A percentile compares a stretch with the other conserved stretches of the same genome.
phyloP scores from a whole-genome alignment of 768 basidiomycete genomes.

The Lactarius psammicola region DNA sequence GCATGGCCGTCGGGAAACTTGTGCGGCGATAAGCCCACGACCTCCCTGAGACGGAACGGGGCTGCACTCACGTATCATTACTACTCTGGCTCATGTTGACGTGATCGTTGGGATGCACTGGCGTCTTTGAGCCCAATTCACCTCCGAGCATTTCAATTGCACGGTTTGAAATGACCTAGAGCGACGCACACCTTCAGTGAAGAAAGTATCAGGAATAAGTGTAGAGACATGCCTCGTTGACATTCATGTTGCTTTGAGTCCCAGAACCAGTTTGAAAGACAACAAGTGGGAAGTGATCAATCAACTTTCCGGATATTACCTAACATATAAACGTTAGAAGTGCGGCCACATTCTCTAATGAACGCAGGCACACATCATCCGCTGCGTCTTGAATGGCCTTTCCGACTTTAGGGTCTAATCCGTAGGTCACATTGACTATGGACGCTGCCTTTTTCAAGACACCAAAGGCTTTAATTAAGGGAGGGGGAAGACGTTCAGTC shows the following conservation, averaged over 20 bases:
- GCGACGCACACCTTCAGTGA: not conserved
- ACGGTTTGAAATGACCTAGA: constrained; percentile 93
- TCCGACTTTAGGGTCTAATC: constrained; percentile 83
- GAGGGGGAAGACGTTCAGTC: constrained; percentile 86
- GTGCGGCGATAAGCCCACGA: not conserved
- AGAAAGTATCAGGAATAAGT: not conserved
- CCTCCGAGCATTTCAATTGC: constrained; percentile 97
- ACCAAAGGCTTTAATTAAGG: constrained; percentile 98
- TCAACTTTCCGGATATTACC: constrained; percentile 95
- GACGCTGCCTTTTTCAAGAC: constrained; percentile 97
- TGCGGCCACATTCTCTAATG: not conserved
- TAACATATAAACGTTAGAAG: constrained; percentile 35
- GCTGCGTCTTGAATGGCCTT: constrained; percentile 90
- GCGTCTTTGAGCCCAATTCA: constrained; percentile 91
- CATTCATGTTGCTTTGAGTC: constrained; percentile 99
- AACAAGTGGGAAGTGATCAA: constrained; percentile 95
- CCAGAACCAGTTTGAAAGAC: constrained; percentile 99
- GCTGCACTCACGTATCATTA: constrained; percentile 85
- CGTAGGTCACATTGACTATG: constrained; percentile 85
- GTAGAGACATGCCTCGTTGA: constrained; percentile 72
- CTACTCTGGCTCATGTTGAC: constrained; percentile 99
- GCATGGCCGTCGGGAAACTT: constrained; percentile 99
- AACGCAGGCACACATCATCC: constrained; percentile 68
- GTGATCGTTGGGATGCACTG: constrained; percentile 99
- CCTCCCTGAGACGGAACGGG: not conserved